These are phyloP conservation scores for Zasmidium citrigriseum DNA, from an alignment of 2,329 filamentous ascomycete species.

Conservation along the genomic window DNA sequence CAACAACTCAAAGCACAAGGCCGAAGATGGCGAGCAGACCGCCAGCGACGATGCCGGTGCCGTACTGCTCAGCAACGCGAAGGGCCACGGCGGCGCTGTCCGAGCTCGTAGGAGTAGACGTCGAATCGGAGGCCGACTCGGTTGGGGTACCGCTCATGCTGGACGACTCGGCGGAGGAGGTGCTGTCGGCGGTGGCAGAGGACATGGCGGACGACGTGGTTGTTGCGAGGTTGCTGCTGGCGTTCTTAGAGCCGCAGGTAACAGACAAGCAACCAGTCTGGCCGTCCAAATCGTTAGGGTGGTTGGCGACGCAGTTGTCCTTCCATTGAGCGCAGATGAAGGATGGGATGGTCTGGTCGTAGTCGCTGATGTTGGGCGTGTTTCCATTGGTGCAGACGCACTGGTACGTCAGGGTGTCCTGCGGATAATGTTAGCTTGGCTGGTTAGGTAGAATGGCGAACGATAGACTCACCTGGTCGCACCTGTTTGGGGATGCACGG, in stretches of 20 bases:
- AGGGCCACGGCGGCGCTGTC: constrained; percentile 49
- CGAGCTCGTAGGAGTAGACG: constrained; percentile 29
- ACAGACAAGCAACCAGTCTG: constrained; percentile 50
- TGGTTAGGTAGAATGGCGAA: neutral
- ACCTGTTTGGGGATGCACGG: constrained; percentile 53
- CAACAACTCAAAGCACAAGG: constrained; percentile 53
- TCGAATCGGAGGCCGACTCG: constrained; percentile 32
- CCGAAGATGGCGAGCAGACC: constrained; percentile 59
- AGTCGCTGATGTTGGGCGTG: constrained; percentile 57
- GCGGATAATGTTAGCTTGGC: constrained; percentile 7
- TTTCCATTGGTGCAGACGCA: constrained; percentile 61
- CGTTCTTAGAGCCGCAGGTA: constrained; percentile 56
- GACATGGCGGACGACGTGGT: constrained; percentile 34
- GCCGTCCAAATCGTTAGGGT: constrained; percentile 39
- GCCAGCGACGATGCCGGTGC: constrained; percentile 50
- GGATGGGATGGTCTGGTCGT: constrained; percentile 60
- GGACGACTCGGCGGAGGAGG: constrained; percentile 28
- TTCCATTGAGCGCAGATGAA: constrained; percentile 60
- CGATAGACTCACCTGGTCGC: constrained; percentile 54
- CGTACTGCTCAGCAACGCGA: constrained; percentile 50
- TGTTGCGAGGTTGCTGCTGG: constrained; percentile 37
- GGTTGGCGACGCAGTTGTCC: constrained; percentile 41
- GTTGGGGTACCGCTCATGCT: constrained; percentile 26
- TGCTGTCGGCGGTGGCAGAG: constrained; percentile 30
- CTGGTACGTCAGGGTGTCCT: constrained; percentile 53